Evolutionary conservation across 179 eudicot genomes (phyloP), one percentile per base, ranked within the genome.

Genomic region (Sideroxylon spinosum): DNA sequence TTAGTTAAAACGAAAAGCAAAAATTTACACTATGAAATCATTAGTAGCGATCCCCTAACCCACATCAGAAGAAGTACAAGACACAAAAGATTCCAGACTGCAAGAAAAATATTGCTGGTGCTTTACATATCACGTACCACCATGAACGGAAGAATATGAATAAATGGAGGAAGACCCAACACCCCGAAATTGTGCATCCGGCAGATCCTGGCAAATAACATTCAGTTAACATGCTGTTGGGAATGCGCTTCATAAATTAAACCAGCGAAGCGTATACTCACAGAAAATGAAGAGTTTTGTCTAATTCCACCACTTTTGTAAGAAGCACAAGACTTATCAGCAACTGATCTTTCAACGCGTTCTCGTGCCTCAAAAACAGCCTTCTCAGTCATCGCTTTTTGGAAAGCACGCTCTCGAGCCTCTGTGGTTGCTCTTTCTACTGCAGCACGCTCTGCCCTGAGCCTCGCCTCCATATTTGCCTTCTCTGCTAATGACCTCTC

Each of bases 361-460:
- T 83, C 93, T 56, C 84, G 82, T 61, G 84, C 82, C 73, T 84
- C 93, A 74, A 26, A 81, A 74, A 82, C 63, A 81, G 80, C 82
- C 82, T 89, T 93, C 65, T 89, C 95, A 55, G 92, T 86, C 84
- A 88, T 77, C 49, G 93, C 85, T 84, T 85, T 93, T 72, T 87
- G 92, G 76, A 92, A 78, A 61, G 98, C 97, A 78, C 93, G 95
- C 75, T 92, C 97, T 77, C 93, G 90, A 83, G 95, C 97, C 84
- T 92, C 95, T 63, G 86, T 85, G 20, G 92, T 86, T 44, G 89
- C 91, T 85, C 93, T 81, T 78, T 90, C 93, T 55, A 91, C 92
- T 50, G 95, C 91, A 82, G 94, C 92, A 22, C 91, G 92, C 85
- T 91, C 94, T 16, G 87, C 82, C 85, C 85, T 82, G 20, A 88